phyloP scores from a whole-genome alignment of 805 yeast genomes.

The Yamadazyma endophytica region DNA sequence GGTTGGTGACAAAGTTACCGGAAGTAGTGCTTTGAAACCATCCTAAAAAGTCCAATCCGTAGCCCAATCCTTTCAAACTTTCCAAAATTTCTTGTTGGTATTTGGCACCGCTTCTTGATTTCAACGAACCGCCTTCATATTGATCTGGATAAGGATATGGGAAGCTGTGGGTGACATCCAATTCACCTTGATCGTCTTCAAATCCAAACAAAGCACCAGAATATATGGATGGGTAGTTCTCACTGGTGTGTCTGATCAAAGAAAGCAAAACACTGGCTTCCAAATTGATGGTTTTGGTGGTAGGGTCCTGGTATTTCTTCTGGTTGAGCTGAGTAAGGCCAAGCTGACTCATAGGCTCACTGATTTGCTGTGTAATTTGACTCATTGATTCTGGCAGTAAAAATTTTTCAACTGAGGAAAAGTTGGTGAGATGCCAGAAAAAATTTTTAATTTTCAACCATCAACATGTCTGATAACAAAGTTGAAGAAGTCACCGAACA shows the following conservation, averaged over 20 bases:
- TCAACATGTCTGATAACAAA: constrained; percentile 32
- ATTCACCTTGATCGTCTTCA: constrained; percentile 50
- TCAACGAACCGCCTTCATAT: constrained; percentile 57
- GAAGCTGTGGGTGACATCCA: constrained; percentile 56
- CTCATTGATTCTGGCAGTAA: too few species aligned
- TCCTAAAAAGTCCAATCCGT: constrained; percentile 70
- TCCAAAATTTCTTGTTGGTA: constrained; percentile 68
- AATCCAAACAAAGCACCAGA: constrained; percentile 76
- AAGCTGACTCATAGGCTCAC: too few species aligned
- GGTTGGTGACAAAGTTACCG: constrained; percentile 65
- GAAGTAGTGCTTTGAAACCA: constrained; percentile 73
- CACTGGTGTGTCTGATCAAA: constrained; percentile 64
- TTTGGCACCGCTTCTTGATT: constrained; percentile 56
- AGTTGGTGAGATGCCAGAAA: too few species aligned
- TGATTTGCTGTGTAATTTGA: too few species aligned
- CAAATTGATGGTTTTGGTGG: constrained; percentile 38
- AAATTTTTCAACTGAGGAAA: too few species aligned
- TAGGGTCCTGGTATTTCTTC: constrained; percentile 27
- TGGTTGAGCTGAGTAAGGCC: too few species aligned
- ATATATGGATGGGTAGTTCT: constrained; percentile 55
- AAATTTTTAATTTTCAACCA: not conserved
- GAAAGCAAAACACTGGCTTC: constrained; percentile 54
- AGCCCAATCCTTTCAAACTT: constrained; percentile 52
- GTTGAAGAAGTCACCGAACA: constrained; percentile 68
- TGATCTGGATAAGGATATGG: constrained; percentile 69